Percentiles rank a stretch among this genome's conserved stretches.
These are phyloP conservation scores for Cucurbita moschata DNA, from an alignment of 306 rosid genomes.

Conservation along the genomic window DNA sequence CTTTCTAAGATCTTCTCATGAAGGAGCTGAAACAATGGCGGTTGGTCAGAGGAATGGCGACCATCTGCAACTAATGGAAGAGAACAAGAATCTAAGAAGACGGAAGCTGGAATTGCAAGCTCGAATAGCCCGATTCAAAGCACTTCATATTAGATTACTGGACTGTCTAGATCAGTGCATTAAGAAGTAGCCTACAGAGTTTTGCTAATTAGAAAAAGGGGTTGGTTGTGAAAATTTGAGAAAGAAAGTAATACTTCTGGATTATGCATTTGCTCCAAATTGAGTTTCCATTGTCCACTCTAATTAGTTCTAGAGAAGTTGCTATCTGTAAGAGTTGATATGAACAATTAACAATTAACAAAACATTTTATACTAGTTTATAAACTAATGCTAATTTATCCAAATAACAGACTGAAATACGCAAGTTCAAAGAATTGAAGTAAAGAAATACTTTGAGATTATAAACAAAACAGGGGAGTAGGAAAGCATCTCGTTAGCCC, in stretches of 20 bases:
- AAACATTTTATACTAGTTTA: not conserved
- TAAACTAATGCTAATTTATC: not conserved
- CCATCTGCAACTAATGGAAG: constrained; percentile 32
- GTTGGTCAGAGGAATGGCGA: constrained; percentile 16
- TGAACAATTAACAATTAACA: not conserved
- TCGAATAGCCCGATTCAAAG: constrained; percentile 55
- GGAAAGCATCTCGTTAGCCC: not conserved
- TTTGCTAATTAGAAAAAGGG: not conserved
- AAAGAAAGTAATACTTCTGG: not conserved
- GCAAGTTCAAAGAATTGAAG: not conserved
- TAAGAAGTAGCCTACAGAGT: constrained; percentile 9
- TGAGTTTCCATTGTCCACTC: not conserved
- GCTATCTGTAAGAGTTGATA: not conserved
- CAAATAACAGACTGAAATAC: not conserved
- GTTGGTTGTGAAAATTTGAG: not conserved
- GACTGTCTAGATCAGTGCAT: constrained; percentile 34
- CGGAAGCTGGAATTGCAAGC: constrained; percentile 46
- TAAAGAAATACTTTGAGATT: not conserved
- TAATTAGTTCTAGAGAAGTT: not conserved
- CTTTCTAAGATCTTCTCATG: constrained; percentile 47
- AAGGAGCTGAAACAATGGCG: constrained; percentile 17
- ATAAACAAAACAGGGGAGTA: not conserved
- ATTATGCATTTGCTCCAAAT: not conserved
- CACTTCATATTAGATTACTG: constrained; percentile 41
- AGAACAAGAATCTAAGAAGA: constrained; percentile 51